Percentiles rank a stretch among this genome's conserved stretches.
Conservation (phyloP, 495 filamentous ascomycete species). For the Zalerion maritima region DNA sequence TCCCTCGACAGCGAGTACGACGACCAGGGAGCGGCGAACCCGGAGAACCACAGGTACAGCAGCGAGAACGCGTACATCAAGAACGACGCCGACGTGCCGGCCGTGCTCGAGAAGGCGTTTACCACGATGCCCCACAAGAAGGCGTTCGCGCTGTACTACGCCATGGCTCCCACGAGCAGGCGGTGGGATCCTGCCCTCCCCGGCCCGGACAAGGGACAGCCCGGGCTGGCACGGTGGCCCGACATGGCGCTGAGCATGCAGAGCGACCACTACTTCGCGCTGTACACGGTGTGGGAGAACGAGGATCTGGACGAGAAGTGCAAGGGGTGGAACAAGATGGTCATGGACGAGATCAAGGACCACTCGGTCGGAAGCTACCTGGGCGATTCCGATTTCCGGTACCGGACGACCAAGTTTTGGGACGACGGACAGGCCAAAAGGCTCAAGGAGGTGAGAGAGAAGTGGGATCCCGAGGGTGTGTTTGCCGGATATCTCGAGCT, state of each 20-base stretch:
- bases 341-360: conserved; percentile 23
- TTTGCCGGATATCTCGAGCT: conserved; percentile 32
- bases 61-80: conserved; percentile 36
- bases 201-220: too few relatives aligned
- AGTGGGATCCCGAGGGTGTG: conserved; percentile 29
- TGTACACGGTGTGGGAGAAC: conserved; percentile 37
- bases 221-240: too few relatives aligned
- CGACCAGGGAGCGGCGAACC: conserved; percentile 25
- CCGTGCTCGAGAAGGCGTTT: conserved; percentile 28
- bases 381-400: conserved; percentile 37
- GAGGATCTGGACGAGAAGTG: conserved; percentile 25
- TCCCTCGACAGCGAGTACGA: conserved; percentile 26
- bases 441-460: conserved; percentile 22
- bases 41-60: conserved; percentile 27
- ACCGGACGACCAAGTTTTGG: conserved; percentile 31
- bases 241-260: conserved; percentile 40
- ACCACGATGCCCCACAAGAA: conserved; percentile 26
- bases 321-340: conserved; percentile 23
- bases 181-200: conserved; percentile 9
- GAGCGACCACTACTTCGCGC: conserved; percentile 38
- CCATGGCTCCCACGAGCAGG: conserved; percentile 31
- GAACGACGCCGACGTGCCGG: conserved; percentile 26
- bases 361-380: conserved; percentile 32
- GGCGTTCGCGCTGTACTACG: conserved; percentile 30
- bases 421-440: conserved; percentile 16